A percentile compares a stretch with the other conserved stretches of the same genome.
These are phyloP conservation scores for Hansenula anomala DNA, from an alignment of 1,139 yeast species.

Conservation along the genomic window DNA sequence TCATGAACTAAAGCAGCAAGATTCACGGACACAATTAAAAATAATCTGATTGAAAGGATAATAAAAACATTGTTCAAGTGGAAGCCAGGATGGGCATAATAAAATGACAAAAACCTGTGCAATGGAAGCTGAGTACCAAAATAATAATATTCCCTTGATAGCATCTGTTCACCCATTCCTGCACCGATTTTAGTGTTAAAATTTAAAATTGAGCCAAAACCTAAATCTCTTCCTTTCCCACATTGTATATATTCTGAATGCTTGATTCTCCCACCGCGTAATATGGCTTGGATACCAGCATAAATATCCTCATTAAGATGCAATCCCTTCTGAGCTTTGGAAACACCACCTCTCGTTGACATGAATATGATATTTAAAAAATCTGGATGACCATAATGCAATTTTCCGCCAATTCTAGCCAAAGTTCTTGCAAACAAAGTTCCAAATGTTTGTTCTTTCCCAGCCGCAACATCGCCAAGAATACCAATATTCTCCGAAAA, in stretches of 20 bases:
- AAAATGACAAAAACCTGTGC: conserved; percentile 71
- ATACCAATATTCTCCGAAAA: conserved; percentile 73
- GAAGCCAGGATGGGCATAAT: conserved; percentile 76
- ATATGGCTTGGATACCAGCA: conserved; percentile 69
- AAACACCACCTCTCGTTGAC: conserved; percentile 75
- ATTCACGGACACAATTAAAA: conserved; percentile 61
- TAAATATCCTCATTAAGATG: conserved; percentile 74
- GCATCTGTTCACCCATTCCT: conserved; percentile 80
- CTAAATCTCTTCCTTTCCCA: conserved; percentile 79
- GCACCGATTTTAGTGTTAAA: conserved; percentile 78
- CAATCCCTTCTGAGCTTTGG: conserved; percentile 69
- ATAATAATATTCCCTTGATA: conserved; percentile 70
- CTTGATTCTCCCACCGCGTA: conserved; percentile 71
- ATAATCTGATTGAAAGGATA: conserved; percentile 61
- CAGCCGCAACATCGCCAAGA: conserved; percentile 74
- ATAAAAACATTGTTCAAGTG: conserved; percentile 68
- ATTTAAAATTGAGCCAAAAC: conserved; percentile 71
- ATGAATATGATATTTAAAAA: conserved; percentile 62
- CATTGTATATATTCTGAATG: conserved; percentile 76
- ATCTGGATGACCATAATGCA: conserved; percentile 77
- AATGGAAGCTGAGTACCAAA: conserved; percentile 67
- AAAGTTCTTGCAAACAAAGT: conserved; percentile 68
- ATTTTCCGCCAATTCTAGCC: conserved; percentile 69
- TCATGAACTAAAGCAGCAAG: conserved; percentile 65
- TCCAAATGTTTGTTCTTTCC: conserved; percentile 75